A percentile compares a stretch with the other conserved stretches of the same genome.
phyloP scores from a whole-genome alignment of 2,329 filamentous ascomycete species.

The Trichoderma sp. region DNA sequence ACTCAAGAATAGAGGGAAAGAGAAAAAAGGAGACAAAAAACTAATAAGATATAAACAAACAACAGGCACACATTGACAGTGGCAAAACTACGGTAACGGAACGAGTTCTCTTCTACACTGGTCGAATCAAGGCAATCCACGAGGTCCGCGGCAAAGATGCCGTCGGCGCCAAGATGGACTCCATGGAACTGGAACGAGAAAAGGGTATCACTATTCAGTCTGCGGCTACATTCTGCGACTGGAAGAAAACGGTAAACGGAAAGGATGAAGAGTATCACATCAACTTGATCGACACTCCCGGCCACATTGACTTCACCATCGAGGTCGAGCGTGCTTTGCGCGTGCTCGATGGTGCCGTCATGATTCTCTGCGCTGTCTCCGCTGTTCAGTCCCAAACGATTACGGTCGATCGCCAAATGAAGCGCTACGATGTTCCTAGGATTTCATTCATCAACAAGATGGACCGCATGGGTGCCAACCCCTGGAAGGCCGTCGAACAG shows the following conservation, averaged over 20 bases:
- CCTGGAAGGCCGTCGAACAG: slow-evolving; percentile 95
- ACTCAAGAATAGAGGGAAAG: not conserved
- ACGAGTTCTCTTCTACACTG: slow-evolving; percentile 96
- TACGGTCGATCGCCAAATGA: slow-evolving; percentile 98
- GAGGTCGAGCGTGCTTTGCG: slow-evolving; percentile 94
- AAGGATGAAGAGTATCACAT: slow-evolving; percentile 92
- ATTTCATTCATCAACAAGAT: slow-evolving; percentile 99
- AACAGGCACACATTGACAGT: slow-evolving; percentile 91
- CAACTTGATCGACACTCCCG: slow-evolving; percentile 97
- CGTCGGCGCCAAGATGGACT: slow-evolving; percentile 99
- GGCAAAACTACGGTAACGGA: slow-evolving; percentile 97
- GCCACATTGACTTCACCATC: slow-evolving; percentile 98
- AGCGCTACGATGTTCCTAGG: slow-evolving; percentile 92
- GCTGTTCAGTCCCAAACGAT: slow-evolving; percentile 98
- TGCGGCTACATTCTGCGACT: slow-evolving; percentile 96
- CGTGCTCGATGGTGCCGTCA: slow-evolving; percentile 93
- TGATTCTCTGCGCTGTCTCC: slow-evolving; percentile 97
- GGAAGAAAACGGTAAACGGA: slow-evolving; percentile 81
- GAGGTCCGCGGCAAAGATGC: slow-evolving; percentile 94
- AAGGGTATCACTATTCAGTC: slow-evolving; percentile 99
- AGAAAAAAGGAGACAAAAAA: not conserved
- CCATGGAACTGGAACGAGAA: slow-evolving; percentile 97
- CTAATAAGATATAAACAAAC: not conserved
- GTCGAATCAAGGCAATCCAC: slow-evolving; percentile 94
- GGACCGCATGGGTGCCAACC: slow-evolving; percentile 98